phyloP scores from a whole-genome alignment of 129 eudicot species.

The Saussurea involucrata region DNA sequence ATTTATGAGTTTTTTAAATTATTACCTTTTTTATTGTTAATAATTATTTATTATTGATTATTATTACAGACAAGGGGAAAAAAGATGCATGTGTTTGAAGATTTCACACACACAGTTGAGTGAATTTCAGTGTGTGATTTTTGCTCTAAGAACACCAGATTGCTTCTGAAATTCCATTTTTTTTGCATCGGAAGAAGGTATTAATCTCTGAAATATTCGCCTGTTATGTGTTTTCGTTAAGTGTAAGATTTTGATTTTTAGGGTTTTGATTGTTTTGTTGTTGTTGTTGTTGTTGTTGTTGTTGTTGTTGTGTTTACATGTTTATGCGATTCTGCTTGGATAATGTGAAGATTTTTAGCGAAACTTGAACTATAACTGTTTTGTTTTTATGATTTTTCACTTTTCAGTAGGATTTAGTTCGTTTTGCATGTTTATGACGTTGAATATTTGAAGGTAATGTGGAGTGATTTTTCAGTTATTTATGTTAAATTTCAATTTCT shows the following conservation, averaged over 20 bases:
- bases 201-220: not conserved
- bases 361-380: not conserved
- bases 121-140: conserved; percentile 14
- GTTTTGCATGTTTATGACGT: conserved; percentile 14
- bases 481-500: not conserved
- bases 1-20: conserved; percentile 10
- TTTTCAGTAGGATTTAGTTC: not conserved
- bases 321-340: not conserved
- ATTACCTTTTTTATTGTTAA: conserved; percentile 4
- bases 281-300: not conserved
- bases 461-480: not conserved
- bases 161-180: conserved; percentile 9
- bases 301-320: not conserved
- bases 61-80: conserved; percentile 7
- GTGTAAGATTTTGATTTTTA: conserved; percentile 1
- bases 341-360: conserved; percentile 3
- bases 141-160: conserved; percentile 1
- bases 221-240: not conserved
- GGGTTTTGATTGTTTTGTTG: not conserved
- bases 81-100: conserved; percentile 16
- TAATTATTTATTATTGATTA: not conserved
- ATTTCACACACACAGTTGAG: conserved; percentile 10
- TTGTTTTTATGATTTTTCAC: not conserved
- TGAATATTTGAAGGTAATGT: conserved; percentile 5
- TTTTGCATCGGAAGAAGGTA: conserved; percentile 20